Conservation (phyloP, 1,284 basidiomycete genomes). For the Boletellus deceptivus region DNA sequence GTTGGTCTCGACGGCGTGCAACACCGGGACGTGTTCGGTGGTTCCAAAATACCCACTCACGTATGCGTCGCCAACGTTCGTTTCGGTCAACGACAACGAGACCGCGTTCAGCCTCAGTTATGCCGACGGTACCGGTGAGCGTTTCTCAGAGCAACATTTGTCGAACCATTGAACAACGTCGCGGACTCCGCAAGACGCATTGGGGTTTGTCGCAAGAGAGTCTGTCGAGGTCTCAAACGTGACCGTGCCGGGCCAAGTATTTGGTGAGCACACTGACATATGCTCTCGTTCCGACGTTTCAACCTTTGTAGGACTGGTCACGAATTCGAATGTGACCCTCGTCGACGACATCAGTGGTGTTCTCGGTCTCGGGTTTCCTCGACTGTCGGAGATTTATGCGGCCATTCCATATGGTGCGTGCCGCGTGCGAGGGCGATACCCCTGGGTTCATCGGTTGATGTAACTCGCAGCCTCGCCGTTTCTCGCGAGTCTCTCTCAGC, state of each 20-base stretch:
- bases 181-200: slow-evolving; percentile 44
- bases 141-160: not conserved
- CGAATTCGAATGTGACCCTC: slow-evolving; percentile 59
- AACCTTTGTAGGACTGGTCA: slow-evolving; percentile 49
- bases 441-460: not conserved
- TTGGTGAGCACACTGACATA: slow-evolving; percentile 49
- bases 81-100: slow-evolving; percentile 54
- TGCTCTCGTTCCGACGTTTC: not conserved
- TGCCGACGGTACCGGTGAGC: slow-evolving; percentile 61
- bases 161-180: slow-evolving; percentile 6
- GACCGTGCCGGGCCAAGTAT: slow-evolving; percentile 55
- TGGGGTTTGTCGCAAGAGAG: slow-evolving; percentile 69
- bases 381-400: slow-evolving; percentile 59
- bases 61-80: slow-evolving; percentile 65
- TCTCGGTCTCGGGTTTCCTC: slow-evolving; percentile 70
- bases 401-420: slow-evolving; percentile 51
- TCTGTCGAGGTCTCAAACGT: slow-evolving; percentile 57
- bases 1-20: slow-evolving; percentile 64
- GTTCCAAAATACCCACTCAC: slow-evolving; percentile 65
- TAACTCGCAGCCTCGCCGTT: slow-evolving; percentile 57
- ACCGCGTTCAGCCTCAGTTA: slow-evolving; percentile 61
- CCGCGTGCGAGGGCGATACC: not conserved
- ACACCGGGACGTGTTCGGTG: slow-evolving; percentile 47
- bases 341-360: slow-evolving; percentile 65
- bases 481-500: slow-evolving; percentile 57